Base-by-base conservation (phyloP, 768 basidiomycete genomes). In the Boletus huronensis region DNA sequence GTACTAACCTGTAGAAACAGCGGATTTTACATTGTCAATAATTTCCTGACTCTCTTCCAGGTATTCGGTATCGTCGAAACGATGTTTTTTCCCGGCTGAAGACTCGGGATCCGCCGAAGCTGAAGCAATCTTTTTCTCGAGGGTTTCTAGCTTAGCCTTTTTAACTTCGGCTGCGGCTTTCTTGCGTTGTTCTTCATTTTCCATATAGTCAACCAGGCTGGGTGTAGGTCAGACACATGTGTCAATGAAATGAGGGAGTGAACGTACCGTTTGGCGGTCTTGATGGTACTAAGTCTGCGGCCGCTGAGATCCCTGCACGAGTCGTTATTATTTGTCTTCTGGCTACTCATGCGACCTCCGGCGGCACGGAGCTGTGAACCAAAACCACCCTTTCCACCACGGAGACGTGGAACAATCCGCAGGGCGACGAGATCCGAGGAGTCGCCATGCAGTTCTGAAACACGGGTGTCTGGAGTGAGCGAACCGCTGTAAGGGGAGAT, bases 351-450 rank as follows among this genome's bases (percentile, higher is more conserved):
- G 31, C 96, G 82, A 13, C 97, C 96, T 60, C 97, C 97, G 14
- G 96, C 96, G 0, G 97, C 96, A 70, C 97, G 82, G 60, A 99
- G 78, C 75, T 98, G 94, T 17, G 89, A 91, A 4, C 97, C 97
- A 65, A 99, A 98, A 32, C 96, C 97, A 69, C 97, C 96, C 73
- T 98, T 99, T 19, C 97, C 97, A 46, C 96, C 96, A 3, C 79
- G 77, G 7, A 98, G 67, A 25, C 86, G 77, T 0, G 92, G 87
- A 1, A 80, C 74, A n/a, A 96, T 77, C 0, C 91, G 80, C 1
- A 98, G 75, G 2, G 80, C 77, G n/a, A 93, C 74, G 26, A 89
- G 70, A 36, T 66, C 59, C 5, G 68, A 66, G 16, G 66, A 63
- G 29, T 66, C 63, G 19, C 52, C 64, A 61, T 70, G 61, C 8